Evolutionary conservation across 495 filamentous ascomycete species (phyloP).

Genomic region (Poronia punctata): DNA sequence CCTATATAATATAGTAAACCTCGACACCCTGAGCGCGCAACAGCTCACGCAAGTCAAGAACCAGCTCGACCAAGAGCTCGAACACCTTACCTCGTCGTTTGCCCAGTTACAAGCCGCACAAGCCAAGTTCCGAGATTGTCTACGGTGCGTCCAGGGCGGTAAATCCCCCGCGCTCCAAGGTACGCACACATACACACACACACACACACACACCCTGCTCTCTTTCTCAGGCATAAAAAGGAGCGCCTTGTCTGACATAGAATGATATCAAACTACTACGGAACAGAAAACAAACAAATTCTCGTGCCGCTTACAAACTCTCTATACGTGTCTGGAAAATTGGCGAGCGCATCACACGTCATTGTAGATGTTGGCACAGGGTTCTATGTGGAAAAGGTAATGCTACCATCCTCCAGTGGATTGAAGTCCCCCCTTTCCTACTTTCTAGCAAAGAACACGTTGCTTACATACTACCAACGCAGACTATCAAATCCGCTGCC

Average conservation of each 20-base stretch:
- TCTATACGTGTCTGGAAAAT: conserved; percentile 80
- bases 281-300: conserved; percentile 51
- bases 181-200: neutral
- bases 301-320: conserved; percentile 89
- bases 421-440: no score
- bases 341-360: conserved; percentile 71
- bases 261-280: neutral
- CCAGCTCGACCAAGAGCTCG: conserved; percentile 89
- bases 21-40: conserved; percentile 43
- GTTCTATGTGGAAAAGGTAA: conserved; percentile 91
- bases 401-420: neutral
- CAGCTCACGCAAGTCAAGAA: conserved; percentile 68
- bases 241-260: neutral
- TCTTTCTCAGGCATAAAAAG: conserved; percentile 1
- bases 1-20: conserved; percentile 16
- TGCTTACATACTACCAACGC: neutral
- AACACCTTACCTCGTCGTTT: conserved; percentile 86
- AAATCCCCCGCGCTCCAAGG: conserved; percentile 31
- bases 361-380: conserved; percentile 95
- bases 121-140: conserved; percentile 84
- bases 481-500: conserved; percentile 65
- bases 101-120: conserved; percentile 82
- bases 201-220: neutral
- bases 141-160: conserved; percentile 59
- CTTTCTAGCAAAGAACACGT: no score